Percentiles rank a stretch among this genome's conserved stretches.
These are phyloP conservation scores for Nicotiana obtusifolia DNA, from an alignment of 257 asterid genomes.

Conservation along the genomic window DNA sequence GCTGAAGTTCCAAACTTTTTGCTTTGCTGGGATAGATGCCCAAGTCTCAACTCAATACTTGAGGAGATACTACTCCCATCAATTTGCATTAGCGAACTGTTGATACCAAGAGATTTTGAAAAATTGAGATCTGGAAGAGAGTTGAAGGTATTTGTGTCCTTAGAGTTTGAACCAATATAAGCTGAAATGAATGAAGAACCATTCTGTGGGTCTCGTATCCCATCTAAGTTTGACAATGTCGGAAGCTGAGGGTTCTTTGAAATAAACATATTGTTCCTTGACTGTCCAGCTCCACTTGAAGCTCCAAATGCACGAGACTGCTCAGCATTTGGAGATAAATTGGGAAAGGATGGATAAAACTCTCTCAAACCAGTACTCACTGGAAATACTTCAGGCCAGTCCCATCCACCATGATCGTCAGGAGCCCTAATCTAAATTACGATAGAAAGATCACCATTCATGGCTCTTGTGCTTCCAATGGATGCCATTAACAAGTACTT, in stretches of 20 bases:
- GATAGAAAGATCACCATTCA: constrained; percentile 24
- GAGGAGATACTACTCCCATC: constrained; percentile 36
- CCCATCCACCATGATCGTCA: constrained; percentile 57
- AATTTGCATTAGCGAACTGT: background rate
- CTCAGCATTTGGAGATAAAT: constrained; percentile 21
- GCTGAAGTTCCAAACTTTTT: constrained; percentile 24
- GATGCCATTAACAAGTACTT: constrained; percentile 17
- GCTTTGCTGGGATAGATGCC: constrained; percentile 40
- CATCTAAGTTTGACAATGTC: constrained; percentile 22
- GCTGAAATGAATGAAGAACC: constrained; percentile 24
- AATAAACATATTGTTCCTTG: constrained; percentile 5
- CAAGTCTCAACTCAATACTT: constrained; percentile 46
- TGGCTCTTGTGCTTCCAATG: constrained; percentile 26
- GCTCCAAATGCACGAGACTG: constrained; percentile 24
- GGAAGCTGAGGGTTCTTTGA: constrained; percentile 21
- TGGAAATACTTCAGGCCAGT: constrained; percentile 55
- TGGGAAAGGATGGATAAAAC: constrained; percentile 17
- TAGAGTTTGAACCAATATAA: constrained; percentile 17
- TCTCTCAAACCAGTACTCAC: constrained; percentile 21
- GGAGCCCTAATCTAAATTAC: constrained; percentile 43
- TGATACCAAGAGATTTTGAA: constrained; percentile 19
- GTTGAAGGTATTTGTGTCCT: constrained; percentile 21
- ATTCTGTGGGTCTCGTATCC: constrained; percentile 18
- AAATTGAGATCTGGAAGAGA: constrained; percentile 22
- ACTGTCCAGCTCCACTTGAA: constrained; percentile 28